Evolutionary conservation across 2,329 filamentous ascomycete genomes (phyloP), one percentile per base, ranked within the genome.

Genomic region (Calycina herbarum): DNA sequence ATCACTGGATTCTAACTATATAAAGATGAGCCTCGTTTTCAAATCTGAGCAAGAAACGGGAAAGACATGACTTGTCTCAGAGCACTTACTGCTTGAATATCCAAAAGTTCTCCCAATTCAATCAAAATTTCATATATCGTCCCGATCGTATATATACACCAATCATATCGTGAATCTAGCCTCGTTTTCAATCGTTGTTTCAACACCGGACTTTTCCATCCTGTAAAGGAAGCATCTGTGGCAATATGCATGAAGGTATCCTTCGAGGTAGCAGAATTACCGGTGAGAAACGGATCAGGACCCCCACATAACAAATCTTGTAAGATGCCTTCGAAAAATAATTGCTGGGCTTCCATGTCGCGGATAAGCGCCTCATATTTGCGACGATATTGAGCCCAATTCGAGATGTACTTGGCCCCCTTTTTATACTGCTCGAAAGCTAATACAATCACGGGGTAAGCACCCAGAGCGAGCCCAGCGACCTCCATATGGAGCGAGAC

Each of bases 291-390:
- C 35, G 57, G 57, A 27, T 64, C 57, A 27, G 56, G 62, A 15
- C 62, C 62, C 2, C 56, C 40, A 31, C 62, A 64, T 38, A 64
- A n/a, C 8, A 64, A 15, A n/a, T 59, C 57, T 35, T 59, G 57
- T 20, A 64, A 31, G 20, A 64, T 59, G 24, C 57, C 57, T 27
- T 64, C 40, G 20, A 64, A 59, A 11, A 59, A 59, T 24, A 59
- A 38, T 59, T 64, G 62, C 62, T 64, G 62, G 15, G 27, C 56
- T 54, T 51, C 40, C 40, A 64, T 51, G 17, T 64, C 62, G 24
- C 35, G 24, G 31, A 64, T 64, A 31, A 64, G 59, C 38, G 35
- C 24, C n/a, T 64, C 27, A 38, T 64, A 64, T 54, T 40, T 59
- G 15, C 57, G 35, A 17, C 62, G 62, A 54, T 42, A 64, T 4